phyloP scores from a whole-genome alignment of 371 early-diverging fungal genomes.

The Nosema muscidifuracis region DNA sequence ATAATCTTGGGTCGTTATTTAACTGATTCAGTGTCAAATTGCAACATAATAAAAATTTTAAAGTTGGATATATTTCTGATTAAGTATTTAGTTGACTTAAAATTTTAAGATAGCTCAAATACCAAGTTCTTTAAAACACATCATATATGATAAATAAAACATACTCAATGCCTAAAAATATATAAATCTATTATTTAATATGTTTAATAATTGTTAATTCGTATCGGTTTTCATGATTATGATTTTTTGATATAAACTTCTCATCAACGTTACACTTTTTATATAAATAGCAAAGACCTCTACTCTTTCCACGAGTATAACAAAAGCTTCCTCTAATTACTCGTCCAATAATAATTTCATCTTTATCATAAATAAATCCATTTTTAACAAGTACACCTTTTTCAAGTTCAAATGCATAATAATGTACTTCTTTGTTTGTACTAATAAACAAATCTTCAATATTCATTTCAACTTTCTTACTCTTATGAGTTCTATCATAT shows the following conservation, averaged over 20 bases:
- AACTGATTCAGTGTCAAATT: too few species aligned
- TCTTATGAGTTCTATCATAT: slow-evolving; percentile 44
- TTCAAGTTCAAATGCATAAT: slow-evolving; percentile 38
- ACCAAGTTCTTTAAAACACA: too few species aligned
- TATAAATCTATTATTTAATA: too few species aligned
- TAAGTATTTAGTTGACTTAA: too few species aligned
- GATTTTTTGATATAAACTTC: slow-evolving; percentile 24
- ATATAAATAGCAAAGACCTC: slow-evolving; percentile 32
- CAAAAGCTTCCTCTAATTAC: slow-evolving; percentile 53
- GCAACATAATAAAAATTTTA: too few species aligned
- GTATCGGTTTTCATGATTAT: background rate
- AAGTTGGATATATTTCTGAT: too few species aligned
- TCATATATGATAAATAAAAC: too few species aligned
- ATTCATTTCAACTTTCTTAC: slow-evolving; percentile 40
- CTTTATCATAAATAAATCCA: slow-evolving; percentile 31
- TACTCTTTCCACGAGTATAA: slow-evolving; percentile 36
- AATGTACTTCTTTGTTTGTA: background rate
- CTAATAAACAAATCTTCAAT: slow-evolving; percentile 9
- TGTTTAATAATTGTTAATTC: background rate
- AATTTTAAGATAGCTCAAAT: too few species aligned
- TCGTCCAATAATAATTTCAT: slow-evolving; percentile 24
- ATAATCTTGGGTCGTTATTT: too few species aligned
- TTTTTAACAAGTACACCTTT: slow-evolving; percentile 38
- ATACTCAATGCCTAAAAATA: too few species aligned
- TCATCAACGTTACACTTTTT: background rate